Evolutionary conservation across 23 red algal genomes (phyloP).

Genomic region (Agarophyton chilense): DNA sequence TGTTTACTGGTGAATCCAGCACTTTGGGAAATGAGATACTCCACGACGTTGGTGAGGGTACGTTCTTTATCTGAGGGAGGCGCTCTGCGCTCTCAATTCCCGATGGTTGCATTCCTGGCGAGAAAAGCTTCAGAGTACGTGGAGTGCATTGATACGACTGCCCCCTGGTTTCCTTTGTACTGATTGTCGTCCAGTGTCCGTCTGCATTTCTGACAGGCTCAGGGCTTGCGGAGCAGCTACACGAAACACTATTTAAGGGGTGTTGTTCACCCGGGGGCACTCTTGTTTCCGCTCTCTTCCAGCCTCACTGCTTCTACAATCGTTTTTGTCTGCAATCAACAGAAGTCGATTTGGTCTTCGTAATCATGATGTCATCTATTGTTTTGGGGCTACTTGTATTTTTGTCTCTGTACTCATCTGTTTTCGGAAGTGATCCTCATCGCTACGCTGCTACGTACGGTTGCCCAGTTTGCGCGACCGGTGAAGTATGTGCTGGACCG

Average conservation of each 20-base stretch:
- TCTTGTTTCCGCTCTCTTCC: background rate
- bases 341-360: background rate
- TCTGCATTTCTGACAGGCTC: background rate
- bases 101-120: background rate
- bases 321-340: background rate
- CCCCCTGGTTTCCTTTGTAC: background rate
- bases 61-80: background rate
- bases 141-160: background rate
- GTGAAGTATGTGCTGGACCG: conserved; percentile 40
- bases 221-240: background rate
- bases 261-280: background rate
- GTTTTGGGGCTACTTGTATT: no score
- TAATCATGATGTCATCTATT: no score
- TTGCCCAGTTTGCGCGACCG: no score
- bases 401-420: no score
- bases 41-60: background rate
- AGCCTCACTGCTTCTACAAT: background rate
- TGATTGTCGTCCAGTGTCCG: background rate
- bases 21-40: background rate
- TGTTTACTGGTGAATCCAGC: background rate
- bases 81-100: background rate
- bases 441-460: no score
- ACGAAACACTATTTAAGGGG: background rate
- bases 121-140: background rate
- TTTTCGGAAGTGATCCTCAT: no score